Percentiles rank a stretch among this genome's conserved stretches.
Conservation (phyloP, 2,329 filamentous ascomycete genomes). For the Pseudogymnoascus pannorum region DNA sequence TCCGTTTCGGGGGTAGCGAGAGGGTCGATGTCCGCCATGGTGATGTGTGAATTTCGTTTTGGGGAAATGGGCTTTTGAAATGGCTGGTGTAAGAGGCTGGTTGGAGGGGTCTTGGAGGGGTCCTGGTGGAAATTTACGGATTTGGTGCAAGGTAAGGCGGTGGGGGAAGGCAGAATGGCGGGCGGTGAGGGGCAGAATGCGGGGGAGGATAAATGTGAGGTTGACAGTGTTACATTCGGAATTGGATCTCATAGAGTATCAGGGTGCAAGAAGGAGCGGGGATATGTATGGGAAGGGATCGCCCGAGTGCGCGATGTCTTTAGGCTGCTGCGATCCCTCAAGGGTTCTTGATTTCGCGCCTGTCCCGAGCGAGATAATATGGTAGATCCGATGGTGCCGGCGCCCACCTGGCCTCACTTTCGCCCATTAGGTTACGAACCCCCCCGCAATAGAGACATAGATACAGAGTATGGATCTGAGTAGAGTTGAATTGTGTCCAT, state of each 20-base stretch:
- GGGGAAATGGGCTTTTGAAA: background rate
- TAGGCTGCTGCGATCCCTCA: too few species aligned
- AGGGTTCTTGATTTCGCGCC: background rate
- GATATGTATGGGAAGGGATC: background rate
- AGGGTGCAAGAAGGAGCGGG: background rate
- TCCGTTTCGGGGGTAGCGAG: slow-evolving; percentile 20
- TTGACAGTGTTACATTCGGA: background rate
- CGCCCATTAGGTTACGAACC: background rate
- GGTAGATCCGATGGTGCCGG: background rate
- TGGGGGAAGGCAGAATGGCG: background rate
- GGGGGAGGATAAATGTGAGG: background rate
- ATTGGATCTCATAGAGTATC: background rate
- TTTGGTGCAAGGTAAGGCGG: background rate
- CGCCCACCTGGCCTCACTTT: background rate
- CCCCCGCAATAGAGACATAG: background rate
- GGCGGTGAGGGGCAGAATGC: slow-evolving; percentile 7
- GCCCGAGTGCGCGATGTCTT: background rate
- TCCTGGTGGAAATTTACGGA: slow-evolving; percentile 7
- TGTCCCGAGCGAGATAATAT: background rate
- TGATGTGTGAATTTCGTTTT: background rate
- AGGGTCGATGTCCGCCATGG: slow-evolving; percentile 17
- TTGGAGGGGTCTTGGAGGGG: slow-evolving; percentile 7
- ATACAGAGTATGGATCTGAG: background rate
- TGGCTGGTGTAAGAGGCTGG: background rate
- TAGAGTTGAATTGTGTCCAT: background rate